Evolutionary conservation across 2,329 filamentous ascomycete genomes (phyloP).

Genomic region (Trichoderma koningiopsis): DNA sequence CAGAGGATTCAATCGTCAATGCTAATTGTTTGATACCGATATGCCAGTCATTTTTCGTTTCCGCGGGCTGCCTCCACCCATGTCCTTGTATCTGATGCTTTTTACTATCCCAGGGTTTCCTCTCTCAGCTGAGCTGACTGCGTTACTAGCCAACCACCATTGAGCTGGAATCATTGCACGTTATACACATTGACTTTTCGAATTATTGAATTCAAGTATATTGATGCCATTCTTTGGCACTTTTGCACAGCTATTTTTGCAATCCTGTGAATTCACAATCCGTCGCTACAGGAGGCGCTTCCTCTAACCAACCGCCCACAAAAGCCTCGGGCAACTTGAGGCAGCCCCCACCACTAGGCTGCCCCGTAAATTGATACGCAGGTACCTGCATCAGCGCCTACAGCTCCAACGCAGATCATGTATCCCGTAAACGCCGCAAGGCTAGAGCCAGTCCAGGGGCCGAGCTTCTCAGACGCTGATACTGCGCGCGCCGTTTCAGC

Average conservation of each 20-base stretch:
- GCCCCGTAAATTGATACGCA: not conserved
- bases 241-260: not conserved
- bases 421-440: not conserved
- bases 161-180: constrained; percentile 7
- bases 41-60: not conserved
- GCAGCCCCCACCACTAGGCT: not conserved
- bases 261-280: not conserved
- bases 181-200: not conserved
- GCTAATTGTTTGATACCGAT: not conserved
- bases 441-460: not conserved
- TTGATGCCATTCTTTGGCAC: not conserved
- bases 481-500: constrained; percentile 9
- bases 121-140: not conserved
- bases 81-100: not conserved
- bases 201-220: not conserved
- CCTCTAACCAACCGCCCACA: not conserved
- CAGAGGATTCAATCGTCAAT: not conserved
- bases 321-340: not conserved
- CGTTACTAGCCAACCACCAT: not conserved
- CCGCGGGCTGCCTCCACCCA: not conserved
- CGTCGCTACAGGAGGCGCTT: not conserved
- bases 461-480: constrained; percentile 10
- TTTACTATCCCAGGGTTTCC: not conserved
- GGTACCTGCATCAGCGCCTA: not conserved
- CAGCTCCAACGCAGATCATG: not conserved